These are phyloP conservation scores for Pichia kluyveri DNA, from an alignment of 805 yeast species.

Conservation along the genomic window DNA sequence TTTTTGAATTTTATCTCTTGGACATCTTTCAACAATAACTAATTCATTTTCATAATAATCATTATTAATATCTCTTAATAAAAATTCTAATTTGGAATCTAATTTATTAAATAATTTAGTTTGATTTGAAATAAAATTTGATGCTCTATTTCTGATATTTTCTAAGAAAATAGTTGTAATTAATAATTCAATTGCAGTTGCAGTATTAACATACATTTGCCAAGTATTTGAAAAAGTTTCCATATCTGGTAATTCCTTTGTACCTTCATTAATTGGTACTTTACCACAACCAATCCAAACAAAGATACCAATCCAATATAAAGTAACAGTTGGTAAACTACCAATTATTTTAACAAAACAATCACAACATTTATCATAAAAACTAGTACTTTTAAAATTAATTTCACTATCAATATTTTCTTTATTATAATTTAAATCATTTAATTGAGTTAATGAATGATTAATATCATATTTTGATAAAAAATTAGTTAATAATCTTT, in stretches of 20 bases:
- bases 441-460: background rate
- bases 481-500: slow-evolving; percentile 9
- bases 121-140: slow-evolving; percentile 17
- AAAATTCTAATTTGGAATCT: slow-evolving; percentile 24
- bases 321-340: slow-evolving; percentile 21
- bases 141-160: slow-evolving; percentile 27
- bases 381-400: slow-evolving; percentile 19
- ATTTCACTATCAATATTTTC: background rate
- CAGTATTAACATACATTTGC: slow-evolving; percentile 34
- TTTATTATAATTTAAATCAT: background rate
- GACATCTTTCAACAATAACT: slow-evolving; percentile 21
- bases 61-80: background rate
- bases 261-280: slow-evolving; percentile 12
- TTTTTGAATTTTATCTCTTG: slow-evolving; percentile 10
- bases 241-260: slow-evolving; percentile 6
- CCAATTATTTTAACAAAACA: slow-evolving; percentile 21
- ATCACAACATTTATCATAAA: slow-evolving; percentile 27
- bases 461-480: background rate
- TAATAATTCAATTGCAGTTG: slow-evolving; percentile 28
- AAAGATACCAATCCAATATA: slow-evolving; percentile 31
- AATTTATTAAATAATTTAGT: slow-evolving; percentile 15
- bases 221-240: slow-evolving; percentile 26
- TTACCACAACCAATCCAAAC: slow-evolving; percentile 32
- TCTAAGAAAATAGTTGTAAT: slow-evolving; percentile 29
- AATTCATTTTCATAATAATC: slow-evolving; percentile 17